Base-by-base conservation (phyloP, 1,139 yeast genomes). In the Suhomyces choctaworum region DNA sequence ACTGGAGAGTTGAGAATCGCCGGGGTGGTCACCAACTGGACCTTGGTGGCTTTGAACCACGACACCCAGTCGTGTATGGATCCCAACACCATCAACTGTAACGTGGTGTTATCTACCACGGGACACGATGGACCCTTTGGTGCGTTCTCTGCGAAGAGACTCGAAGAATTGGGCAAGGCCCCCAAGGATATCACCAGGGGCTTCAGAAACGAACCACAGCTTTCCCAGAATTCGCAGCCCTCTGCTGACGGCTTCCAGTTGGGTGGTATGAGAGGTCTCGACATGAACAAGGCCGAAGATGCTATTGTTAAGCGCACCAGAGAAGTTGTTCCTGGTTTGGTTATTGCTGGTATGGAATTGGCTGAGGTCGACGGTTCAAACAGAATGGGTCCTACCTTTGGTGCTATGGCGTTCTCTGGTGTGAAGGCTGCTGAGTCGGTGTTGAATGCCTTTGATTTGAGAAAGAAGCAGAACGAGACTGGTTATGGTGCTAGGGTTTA, bases 71-170 rank as follows among this genome's bases (percentile, higher is more conserved):
- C 84, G 11, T 83, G 92, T 60, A 83, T 83, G 92, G 92, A 83
- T 54, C 92, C 92, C 39, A 82, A 83, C 65, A 83, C 88, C 41
- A 81, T 83, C 66, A 83, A 82, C 54, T 75, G 82, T 43, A 80
- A 81, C 51, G 78, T 83, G 36, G 77, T 83, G 37, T 66, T 83
- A 42, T 81, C 89, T 11, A 79, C 89, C 42, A 77, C 87, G 25
- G 92, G 92, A 36, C 92, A 83, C 52, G 92, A 83, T 56, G 92
- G 92, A 50, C 89, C 89, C 36, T 81, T 82, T 62, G 92, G 92
- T 41, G 90, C 90, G n/a, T 82, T 82, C 62, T 75, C 80, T 41
- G 89, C 85, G 19, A 69, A 69, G 51, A 58, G 74, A 51, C 56
- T 67, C 50, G 64, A 64, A 39, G 54, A 57, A 32, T 57, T 65